Conservation (phyloP, 352 stramenopile genomes). For the Phytophthora capsici region DNA sequence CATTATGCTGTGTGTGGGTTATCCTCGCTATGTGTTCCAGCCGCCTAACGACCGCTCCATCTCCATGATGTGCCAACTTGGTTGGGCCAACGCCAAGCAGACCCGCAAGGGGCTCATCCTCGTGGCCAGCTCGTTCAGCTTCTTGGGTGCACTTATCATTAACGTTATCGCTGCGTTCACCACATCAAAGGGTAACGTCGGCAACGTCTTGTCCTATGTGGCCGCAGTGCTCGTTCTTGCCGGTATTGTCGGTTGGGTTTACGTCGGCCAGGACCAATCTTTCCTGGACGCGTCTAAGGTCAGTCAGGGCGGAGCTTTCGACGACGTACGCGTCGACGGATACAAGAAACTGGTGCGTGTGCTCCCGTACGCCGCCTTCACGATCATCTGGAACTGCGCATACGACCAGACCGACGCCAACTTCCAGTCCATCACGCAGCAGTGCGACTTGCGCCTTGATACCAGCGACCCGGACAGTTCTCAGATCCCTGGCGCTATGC, state of each 20-base stretch:
- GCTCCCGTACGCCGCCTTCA: conserved; percentile 60
- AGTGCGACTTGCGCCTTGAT: conserved; percentile 64
- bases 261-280: conserved; percentile 35
- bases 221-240: conserved; percentile 34
- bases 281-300: conserved; percentile 54
- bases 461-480: conserved; percentile 41
- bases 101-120: conserved; percentile 40
- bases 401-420: conserved; percentile 68
- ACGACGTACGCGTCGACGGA: conserved; percentile 49
- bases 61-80: conserved; percentile 47
- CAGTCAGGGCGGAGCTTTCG: conserved; percentile 42
- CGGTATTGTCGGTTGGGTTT: conserved; percentile 47
- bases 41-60: conserved; percentile 47
- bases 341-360: conserved; percentile 60
- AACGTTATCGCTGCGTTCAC: conserved; percentile 64
- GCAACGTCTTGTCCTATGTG: conserved; percentile 54
- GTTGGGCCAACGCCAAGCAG: conserved; percentile 28
- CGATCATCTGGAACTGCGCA: conserved; percentile 64
- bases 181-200: conserved; percentile 14
- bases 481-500: conserved; percentile 62
- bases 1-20: conserved; percentile 43
- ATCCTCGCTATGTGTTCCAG: conserved; percentile 59
- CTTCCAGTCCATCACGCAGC: conserved; percentile 65
- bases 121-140: conserved; percentile 35
- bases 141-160: conserved; percentile 47